Base-by-base conservation (phyloP, 2,329 filamentous ascomycete genomes). In the Neofusicoccum sp. region DNA sequence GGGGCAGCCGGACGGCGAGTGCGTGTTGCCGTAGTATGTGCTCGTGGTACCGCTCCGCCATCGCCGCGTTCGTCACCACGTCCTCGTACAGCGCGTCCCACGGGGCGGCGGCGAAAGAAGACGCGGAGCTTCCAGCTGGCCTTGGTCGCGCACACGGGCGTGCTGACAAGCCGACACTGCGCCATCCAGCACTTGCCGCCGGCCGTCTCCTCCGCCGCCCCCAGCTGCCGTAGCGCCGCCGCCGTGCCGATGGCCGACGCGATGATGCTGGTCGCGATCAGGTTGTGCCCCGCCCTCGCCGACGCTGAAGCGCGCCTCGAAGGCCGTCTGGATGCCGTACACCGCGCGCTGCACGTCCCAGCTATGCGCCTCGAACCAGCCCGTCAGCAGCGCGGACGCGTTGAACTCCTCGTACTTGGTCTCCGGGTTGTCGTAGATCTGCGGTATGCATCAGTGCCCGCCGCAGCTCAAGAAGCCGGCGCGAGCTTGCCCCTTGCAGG, bases 321-420 rank as follows among this genome's bases (percentile, higher is more conserved):
- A 84, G 14, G 82, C 82, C 2, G 82, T 85, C 41, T 74, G 72
- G 62, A 85, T 74, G 7, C 76, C 78, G 64, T 82, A 84, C 0
- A 79, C 81, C 1, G 80, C 81, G 1, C 75, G 75, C 1, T 76
- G 81, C 16, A 86, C 81, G 28, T 76, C 72, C 82, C 82, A 84
- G 34, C 75, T 78, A 54, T 74, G 75, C 14, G 67, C 69, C 11
- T 69, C 69, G 67, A 84, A 73, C 63, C 80, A 85, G 6, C 71
- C 71, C 0, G 79, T 82, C 44, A 85, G 69, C 3, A 78, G 73
- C 12, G 80, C 74, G 64, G 84, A 82, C 0, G 82, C 80, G 41
- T 79, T 78, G 61, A 73, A 73, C 62, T 83, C 80, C 43, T 81
- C 65, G 62, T 76, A 82, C 0, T 75, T 77, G 1, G 81, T 69